Evolutionary conservation across 306 rosid genomes (phyloP), one percentile per base, ranked within the genome.

Genomic region (Prunus mongolica): DNA sequence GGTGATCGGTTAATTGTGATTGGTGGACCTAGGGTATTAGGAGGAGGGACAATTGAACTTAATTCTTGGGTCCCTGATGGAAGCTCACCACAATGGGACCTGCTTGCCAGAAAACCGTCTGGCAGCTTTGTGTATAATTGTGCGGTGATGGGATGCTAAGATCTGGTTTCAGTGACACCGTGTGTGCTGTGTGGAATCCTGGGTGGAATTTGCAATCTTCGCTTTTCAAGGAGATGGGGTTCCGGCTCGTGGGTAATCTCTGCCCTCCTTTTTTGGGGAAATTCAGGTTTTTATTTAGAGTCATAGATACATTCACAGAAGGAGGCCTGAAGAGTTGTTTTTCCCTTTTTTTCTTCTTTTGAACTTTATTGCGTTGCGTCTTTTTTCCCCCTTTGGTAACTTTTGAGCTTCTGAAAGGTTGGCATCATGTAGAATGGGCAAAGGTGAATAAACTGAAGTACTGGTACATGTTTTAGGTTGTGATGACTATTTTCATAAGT

Each of bases 121-220:
- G 88, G 88, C 32, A 82, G 77, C 67, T 92, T 90, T 74, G 96
- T 92, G 76, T 87, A 83, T 77, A 92, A 92, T 77, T 92, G 93
- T 70, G 83, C 93, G 0, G 93, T 90, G 64, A 90, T 92, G 97
- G 96, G 93, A 82, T 92, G 97, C 77, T 92, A 84, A 90, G 69
- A 72, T 67, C 72, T 24, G 3, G 13, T 77, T 81, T 58, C 27
- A 14, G 65, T 73, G 67, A 64, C 69, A 75, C 67, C 62, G 30
- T 75, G 51, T 27, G 20, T 20, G 71, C 67, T 51, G 68, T 74
- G 67, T 71, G 84, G 66, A 71, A 75, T 78, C 79, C 71, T 73
- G 51, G 72, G 73, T 73, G 83, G 83, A 78, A 83, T 81, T 60
- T 70, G 64, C 70, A 62, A 64, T 78, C 81, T 86, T 80, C 62